Percentiles rank a stretch among this genome's conserved stretches.
Evolutionary conservation across 2,329 filamentous ascomycete genomes (phyloP).

Genomic region (Pyrenophora graminea): DNA sequence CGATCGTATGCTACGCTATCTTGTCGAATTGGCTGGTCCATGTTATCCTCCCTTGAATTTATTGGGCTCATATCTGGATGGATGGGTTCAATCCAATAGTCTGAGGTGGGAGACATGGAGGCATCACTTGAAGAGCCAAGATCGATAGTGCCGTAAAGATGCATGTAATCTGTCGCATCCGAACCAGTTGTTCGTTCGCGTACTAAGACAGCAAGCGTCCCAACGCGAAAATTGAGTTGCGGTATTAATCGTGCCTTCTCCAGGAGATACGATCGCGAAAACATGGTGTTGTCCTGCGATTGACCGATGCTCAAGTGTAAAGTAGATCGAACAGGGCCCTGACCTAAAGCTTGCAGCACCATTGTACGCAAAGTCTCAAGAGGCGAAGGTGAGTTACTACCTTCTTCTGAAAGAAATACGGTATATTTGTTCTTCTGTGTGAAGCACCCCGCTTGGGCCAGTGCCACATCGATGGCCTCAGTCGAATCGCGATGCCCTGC

Average conservation of each 20-base stretch:
- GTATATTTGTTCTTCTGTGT: slow-evolving; percentile 56
- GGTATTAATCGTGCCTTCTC: slow-evolving; percentile 59
- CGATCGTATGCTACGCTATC: slow-evolving; percentile 10
- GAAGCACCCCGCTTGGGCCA: slow-evolving; percentile 56
- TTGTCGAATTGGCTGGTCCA: neutral
- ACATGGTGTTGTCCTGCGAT: slow-evolving; percentile 52
- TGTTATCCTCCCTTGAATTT: slow-evolving; percentile 3
- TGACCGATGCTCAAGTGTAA: slow-evolving; percentile 67
- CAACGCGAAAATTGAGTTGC: slow-evolving; percentile 54
- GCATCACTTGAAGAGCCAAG: slow-evolving; percentile 8
- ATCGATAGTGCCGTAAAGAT: slow-evolving; percentile 59
- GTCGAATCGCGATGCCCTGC: slow-evolving; percentile 4
- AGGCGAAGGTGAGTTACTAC: slow-evolving; percentile 1
- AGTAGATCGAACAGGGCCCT: slow-evolving; percentile 19
- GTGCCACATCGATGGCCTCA: slow-evolving; percentile 9
- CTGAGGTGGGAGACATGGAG: slow-evolving; percentile 4
- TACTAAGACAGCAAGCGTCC: slow-evolving; percentile 58
- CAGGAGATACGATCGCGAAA: slow-evolving; percentile 57
- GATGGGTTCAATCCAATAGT: slow-evolving; percentile 20
- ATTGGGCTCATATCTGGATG: neutral
- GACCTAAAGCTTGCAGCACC: slow-evolving; percentile 31
- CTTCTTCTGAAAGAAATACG: slow-evolving; percentile 28
- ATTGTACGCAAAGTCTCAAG: slow-evolving; percentile 23
- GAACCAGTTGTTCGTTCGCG: slow-evolving; percentile 49
- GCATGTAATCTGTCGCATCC: slow-evolving; percentile 55